Base-by-base conservation (phyloP, 257 asterid species). In the Avicennia marina region DNA sequence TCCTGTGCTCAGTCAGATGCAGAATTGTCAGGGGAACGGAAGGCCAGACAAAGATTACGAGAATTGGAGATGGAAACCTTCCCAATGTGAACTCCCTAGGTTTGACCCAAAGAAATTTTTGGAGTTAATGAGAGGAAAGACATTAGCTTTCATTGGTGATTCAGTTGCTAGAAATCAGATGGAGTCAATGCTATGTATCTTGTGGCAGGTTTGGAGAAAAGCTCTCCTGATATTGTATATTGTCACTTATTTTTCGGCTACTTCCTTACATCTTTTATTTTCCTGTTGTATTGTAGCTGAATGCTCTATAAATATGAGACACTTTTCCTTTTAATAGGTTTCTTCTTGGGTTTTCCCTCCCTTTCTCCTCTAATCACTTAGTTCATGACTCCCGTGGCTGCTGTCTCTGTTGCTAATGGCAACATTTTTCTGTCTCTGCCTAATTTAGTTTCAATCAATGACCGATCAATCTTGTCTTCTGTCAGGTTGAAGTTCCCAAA, bases 81-180 rank as follows among this genome's bases (percentile, higher is more conserved):
- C 67, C 56, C 75, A 78, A 38, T 93, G 99, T 69, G 89, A 77
- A 42, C 72, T 93, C 55, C 97, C 94, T 22, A 81, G 94, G 63
- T 79, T 89, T 70, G 89, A 86, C 36, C 71, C 89, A 0, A 81
- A 69, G 69, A 72, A 63, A 53, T 93, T 93, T 77, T 77, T 89
- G 83, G 91, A 89, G 60, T 50, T 86, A 47, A 89, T 89, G 97
- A 78, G 87, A 62, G 96, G 96, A 38, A 93, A 93, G 69, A 86
- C 99, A 20, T 67, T 93, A 64, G 99, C 97, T 63, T 93, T 82
- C 67, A 76, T 93, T 54, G 99, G 99, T 27, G 99, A 93, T 62
- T 93, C 99, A 45, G 89, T 89, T 66, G 91, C 97, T 54, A 87
- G 99, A 63, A 89, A 93, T 84, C 99, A 93, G 77, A 84, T 93